Percentiles rank a stretch among this genome's conserved stretches.
These are phyloP conservation scores for Comarum palustre DNA, from an alignment of 306 rosid genomes.

Conservation along the genomic window DNA sequence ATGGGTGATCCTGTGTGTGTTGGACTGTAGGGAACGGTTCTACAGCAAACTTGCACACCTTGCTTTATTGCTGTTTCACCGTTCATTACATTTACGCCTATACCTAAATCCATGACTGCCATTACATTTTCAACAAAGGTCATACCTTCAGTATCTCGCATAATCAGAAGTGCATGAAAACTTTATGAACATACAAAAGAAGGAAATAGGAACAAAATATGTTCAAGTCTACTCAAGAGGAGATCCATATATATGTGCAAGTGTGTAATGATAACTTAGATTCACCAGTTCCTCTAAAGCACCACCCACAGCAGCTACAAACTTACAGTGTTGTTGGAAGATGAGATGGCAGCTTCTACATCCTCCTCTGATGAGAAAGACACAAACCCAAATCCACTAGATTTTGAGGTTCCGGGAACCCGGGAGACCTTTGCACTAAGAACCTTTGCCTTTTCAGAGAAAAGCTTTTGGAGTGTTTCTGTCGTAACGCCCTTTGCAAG, in stretches of 20 bases:
- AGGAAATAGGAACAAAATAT: background rate
- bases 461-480: conserved; percentile 55
- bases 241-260: background rate
- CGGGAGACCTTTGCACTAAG: conserved; percentile 91
- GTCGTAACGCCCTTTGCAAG: conserved; percentile 74
- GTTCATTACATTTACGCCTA: background rate
- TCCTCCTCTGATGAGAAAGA: conserved; percentile 83
- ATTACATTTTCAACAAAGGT: background rate
- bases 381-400: conserved; percentile 84
- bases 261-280: conserved; percentile 4
- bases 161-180: background rate
- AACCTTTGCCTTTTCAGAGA: conserved; percentile 71
- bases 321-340: conserved; percentile 83
- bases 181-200: conserved; percentile 22
- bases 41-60: background rate
- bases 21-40: background rate
- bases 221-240: background rate
- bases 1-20: background rate
- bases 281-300: conserved; percentile 13
- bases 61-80: background rate
- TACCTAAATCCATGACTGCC: background rate
- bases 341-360: conserved; percentile 73
- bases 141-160: background rate
- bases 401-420: conserved; percentile 85
- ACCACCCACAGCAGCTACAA: conserved; percentile 19